phyloP scores from a whole-genome alignment of 345 rosid species.

The Lumnitzera littorea region DNA sequence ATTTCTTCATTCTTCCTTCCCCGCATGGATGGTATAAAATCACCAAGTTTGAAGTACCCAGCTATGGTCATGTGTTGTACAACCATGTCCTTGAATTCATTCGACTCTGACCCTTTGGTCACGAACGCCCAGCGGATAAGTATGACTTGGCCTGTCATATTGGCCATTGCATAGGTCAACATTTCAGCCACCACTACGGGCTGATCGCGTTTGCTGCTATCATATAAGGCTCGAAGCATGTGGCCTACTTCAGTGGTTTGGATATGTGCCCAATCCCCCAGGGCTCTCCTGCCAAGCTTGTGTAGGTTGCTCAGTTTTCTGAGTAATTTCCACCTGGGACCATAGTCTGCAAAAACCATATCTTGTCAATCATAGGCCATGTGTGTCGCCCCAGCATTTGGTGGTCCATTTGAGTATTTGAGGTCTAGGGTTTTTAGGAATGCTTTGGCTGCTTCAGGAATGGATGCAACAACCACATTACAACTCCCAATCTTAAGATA shows the following conservation, averaged over 20 bases:
- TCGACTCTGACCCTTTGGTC: slow-evolving; percentile 33
- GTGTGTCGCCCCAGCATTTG: too few relatives aligned
- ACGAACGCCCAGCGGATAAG: slow-evolving; percentile 38
- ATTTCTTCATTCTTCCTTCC: slow-evolving; percentile 46
- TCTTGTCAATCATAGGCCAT: too few relatives aligned
- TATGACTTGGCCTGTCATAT: slow-evolving; percentile 49
- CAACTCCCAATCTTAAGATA: slow-evolving; percentile 45
- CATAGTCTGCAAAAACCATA: too few relatives aligned
- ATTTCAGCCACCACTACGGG: slow-evolving; percentile 38
- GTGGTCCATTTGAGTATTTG: too few relatives aligned
- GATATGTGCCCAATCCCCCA: slow-evolving; percentile 31
- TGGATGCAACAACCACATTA: slow-evolving; percentile 7
- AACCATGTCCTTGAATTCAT: slow-evolving; percentile 54
- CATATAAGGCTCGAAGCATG: slow-evolving; percentile 40
- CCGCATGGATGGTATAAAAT: slow-evolving; percentile 50
- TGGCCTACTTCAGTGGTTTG: slow-evolving; percentile 31
- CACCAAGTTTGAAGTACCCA: slow-evolving; percentile 37
- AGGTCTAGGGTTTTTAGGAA: too few relatives aligned
- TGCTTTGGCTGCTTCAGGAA: too few relatives aligned
- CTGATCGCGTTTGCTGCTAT: slow-evolving; percentile 16
- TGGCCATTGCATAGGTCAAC: slow-evolving; percentile 41
- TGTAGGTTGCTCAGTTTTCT: slow-evolving; percentile 54
- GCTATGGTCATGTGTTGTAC: slow-evolving; percentile 55
- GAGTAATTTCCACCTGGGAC: slow-evolving; percentile 27
- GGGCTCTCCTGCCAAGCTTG: slow-evolving; percentile 55